Percentiles rank a stretch among this genome's conserved stretches.
Conservation (phyloP, 1,284 basidiomycete genomes). For the Dichomitus squalens region DNA sequence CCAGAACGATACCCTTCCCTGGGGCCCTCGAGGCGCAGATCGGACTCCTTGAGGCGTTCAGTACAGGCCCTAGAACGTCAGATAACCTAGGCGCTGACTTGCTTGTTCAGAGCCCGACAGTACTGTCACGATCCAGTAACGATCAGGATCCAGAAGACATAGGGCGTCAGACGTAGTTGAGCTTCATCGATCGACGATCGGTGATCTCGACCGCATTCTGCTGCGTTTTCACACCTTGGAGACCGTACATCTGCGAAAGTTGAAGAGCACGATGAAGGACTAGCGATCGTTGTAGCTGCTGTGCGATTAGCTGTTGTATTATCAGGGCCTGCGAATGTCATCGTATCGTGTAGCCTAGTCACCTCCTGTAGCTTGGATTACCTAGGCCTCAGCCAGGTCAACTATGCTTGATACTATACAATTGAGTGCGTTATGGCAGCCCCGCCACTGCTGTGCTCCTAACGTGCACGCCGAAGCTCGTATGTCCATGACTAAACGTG, state of each 20-base stretch:
- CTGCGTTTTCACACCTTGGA: background rate
- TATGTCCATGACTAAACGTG: background rate
- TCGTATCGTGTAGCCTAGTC: conserved; percentile 1
- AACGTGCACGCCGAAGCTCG: too few species aligned
- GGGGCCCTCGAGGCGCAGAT: background rate
- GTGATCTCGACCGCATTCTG: background rate
- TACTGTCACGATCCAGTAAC: conserved; percentile 45
- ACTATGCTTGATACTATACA: too few species aligned
- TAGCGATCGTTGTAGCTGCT: conserved; percentile 2
- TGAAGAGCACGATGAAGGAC: background rate
- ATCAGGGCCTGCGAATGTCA: background rate
- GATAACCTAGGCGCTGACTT: conserved; percentile 11
- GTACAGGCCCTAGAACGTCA: background rate
- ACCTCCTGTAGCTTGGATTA: background rate
- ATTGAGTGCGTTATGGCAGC: too few species aligned
- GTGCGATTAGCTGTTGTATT: conserved; percentile 8
- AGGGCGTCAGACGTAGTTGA: background rate
- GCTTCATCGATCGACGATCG: background rate
- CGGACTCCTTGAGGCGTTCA: background rate
- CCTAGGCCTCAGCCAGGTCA: background rate
- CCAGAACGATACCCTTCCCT: background rate
- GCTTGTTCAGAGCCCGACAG: conserved; percentile 46
- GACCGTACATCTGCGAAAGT: background rate
- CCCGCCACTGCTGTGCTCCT: too few species aligned
- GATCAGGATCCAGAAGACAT: conserved; percentile 3